Percentiles rank a stretch among this genome's conserved stretches.
These are phyloP conservation scores for Plasmodium coatneyi DNA, from an alignment of 169 alveolate genomes.

Conservation along the genomic window DNA sequence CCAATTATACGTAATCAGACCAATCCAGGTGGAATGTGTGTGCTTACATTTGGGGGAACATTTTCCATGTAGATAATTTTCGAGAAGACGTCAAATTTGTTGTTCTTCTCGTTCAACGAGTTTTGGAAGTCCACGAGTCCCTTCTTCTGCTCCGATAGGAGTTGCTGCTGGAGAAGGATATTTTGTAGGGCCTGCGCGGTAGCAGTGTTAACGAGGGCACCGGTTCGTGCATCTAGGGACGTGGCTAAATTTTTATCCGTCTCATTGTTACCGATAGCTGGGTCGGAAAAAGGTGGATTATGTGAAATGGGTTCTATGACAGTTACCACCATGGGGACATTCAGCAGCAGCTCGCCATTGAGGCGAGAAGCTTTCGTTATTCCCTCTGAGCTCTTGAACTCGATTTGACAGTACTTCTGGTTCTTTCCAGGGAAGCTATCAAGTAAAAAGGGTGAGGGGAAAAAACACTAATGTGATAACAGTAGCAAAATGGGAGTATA, in stretches of 20 bases:
- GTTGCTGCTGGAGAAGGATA: conserved; percentile 9
- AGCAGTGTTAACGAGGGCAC: neutral
- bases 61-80: conserved; percentile 70
- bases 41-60: conserved; percentile 48
- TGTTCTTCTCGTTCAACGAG: conserved; percentile 42
- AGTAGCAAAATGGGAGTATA: no score
- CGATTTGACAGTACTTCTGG: conserved; percentile 76
- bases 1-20: neutral
- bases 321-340: conserved; percentile 75
- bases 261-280: neutral
- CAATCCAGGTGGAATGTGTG: neutral
- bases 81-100: conserved; percentile 67
- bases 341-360: conserved; percentile 72
- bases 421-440: conserved; percentile 72
- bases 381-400: conserved; percentile 77
- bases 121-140: conserved; percentile 68
- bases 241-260: conserved; percentile 10
- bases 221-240: neutral
- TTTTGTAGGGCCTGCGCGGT: conserved; percentile 23
- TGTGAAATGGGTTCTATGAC: conserved; percentile 75
- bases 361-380: conserved; percentile 74
- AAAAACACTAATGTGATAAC: neutral
- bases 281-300: conserved; percentile 9
- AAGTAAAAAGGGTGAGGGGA: neutral
- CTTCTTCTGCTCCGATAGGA: conserved; percentile 35